phyloP scores from a whole-genome alignment of 352 stramenopile species.

The Phytophthora citricola region DNA sequence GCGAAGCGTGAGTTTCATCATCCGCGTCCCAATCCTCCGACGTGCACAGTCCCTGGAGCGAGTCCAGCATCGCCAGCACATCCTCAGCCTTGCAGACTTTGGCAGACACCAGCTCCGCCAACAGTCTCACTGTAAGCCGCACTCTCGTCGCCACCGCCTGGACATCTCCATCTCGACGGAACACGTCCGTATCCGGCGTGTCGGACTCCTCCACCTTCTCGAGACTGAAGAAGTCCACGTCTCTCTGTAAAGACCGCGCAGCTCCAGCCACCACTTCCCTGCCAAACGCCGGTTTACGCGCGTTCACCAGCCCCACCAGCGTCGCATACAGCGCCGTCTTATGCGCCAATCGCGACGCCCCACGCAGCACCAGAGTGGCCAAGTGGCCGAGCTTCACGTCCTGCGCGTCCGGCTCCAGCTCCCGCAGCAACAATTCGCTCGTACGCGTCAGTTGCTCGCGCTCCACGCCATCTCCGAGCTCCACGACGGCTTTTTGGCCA shows the following conservation, averaged over 20 bases:
- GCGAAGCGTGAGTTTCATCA: constrained; percentile 44
- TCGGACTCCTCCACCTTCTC: constrained; percentile 35
- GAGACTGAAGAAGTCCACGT: constrained; percentile 61
- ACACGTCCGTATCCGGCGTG: constrained; percentile 24
- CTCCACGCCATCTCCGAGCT: constrained; percentile 68
- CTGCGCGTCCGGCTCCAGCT: constrained; percentile 64
- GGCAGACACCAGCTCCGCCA: constrained; percentile 62
- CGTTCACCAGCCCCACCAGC: constrained; percentile 74
- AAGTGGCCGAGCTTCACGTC: constrained; percentile 67
- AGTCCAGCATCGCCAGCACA: constrained; percentile 64
- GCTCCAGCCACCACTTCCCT: constrained; percentile 53
- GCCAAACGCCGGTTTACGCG: constrained; percentile 61
- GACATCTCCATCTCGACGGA: constrained; percentile 45
- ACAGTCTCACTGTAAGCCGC: constrained; percentile 66
- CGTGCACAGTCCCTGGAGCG: constrained; percentile 69
- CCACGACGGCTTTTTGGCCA: constrained; percentile 77
- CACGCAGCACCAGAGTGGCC: constrained; percentile 61
- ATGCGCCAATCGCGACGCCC: constrained; percentile 57
- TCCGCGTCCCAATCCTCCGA: constrained; percentile 65
- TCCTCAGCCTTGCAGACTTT: constrained; percentile 71
- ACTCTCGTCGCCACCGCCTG: constrained; percentile 56
- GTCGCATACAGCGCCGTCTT: constrained; percentile 81
- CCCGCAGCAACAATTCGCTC: constrained; percentile 47
- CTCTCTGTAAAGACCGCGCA: constrained; percentile 52
- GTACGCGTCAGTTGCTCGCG: constrained; percentile 59